Evolutionary conservation across 352 stramenopile species (phyloP).

Genomic region (Plasmopara muralis): DNA sequence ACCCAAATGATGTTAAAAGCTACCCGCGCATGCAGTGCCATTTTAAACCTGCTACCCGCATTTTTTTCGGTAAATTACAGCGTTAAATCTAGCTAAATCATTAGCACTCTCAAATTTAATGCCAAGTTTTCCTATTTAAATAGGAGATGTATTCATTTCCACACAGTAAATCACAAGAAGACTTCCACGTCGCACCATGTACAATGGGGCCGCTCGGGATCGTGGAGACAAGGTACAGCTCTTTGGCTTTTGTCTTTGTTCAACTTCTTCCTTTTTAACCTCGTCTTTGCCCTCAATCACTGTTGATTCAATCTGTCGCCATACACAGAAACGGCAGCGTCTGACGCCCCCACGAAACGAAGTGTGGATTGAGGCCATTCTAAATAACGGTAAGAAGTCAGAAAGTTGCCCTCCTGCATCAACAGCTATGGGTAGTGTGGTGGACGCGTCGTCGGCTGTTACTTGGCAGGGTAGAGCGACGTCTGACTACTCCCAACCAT

Average conservation of each 20-base stretch:
- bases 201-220: slow-evolving; percentile 19
- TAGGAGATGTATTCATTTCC: too few species aligned
- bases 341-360: slow-evolving; percentile 42
- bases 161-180: too few species aligned
- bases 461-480: slow-evolving; percentile 11
- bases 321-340: slow-evolving; percentile 22
- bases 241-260: not conserved
- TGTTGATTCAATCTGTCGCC: not conserved
- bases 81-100: too few species aligned
- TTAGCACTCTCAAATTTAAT: too few species aligned
- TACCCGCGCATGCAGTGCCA: too few species aligned
- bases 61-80: too few species aligned
- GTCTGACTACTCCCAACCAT: not conserved
- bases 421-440: not conserved
- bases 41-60: too few species aligned
- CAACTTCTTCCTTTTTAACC: slow-evolving; percentile 1
- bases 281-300: slow-evolving; percentile 1
- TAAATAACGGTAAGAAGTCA: slow-evolving; percentile 48
- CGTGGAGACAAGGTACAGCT: slow-evolving; percentile 27
- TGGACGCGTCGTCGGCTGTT: slow-evolving; percentile 3
- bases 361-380: slow-evolving; percentile 66
- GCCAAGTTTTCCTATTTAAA: too few species aligned
- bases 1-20: too few species aligned
- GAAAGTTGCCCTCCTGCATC: slow-evolving; percentile 15
- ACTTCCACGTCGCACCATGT: slow-evolving; percentile 18